Evolutionary conservation across 257 asterid species (phyloP).

Genomic region (Paulownia fortunei): DNA sequence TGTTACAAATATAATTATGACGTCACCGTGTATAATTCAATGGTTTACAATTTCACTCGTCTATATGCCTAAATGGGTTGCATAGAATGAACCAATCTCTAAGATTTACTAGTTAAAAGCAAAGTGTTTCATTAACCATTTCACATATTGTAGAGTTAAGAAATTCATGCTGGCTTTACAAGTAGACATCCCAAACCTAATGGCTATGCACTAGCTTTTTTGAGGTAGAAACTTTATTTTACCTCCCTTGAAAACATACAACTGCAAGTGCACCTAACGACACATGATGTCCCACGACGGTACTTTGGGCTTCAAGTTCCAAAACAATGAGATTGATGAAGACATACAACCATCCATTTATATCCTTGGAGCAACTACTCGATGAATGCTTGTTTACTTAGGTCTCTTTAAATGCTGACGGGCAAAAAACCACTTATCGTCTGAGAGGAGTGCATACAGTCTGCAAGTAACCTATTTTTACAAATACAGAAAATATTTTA

Average conservation of each 20-base stretch:
- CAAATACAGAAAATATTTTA: background rate
- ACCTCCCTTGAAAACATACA: background rate
- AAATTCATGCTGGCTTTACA: background rate
- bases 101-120: no score
- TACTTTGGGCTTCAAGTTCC: background rate
- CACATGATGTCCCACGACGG: background rate
- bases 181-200: background rate
- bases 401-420: conserved; percentile 69
- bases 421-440: conserved; percentile 64
- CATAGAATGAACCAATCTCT: no score
- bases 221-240: background rate
- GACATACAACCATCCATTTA: background rate
- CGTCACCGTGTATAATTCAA: no score
- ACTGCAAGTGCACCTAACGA: background rate
- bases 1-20: no score
- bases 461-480: conserved; percentile 68
- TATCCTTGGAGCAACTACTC: background rate
- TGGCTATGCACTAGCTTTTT: background rate
- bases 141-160: background rate
- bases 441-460: conserved; percentile 73
- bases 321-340: background rate
- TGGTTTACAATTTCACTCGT: no score
- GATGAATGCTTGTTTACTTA: conserved; percentile 31
- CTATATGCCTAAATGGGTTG: no score
- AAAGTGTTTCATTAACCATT: no score